Evolutionary conservation across 129 eudicot species (phyloP).

Genomic region (Scalesia atractyloides): DNA sequence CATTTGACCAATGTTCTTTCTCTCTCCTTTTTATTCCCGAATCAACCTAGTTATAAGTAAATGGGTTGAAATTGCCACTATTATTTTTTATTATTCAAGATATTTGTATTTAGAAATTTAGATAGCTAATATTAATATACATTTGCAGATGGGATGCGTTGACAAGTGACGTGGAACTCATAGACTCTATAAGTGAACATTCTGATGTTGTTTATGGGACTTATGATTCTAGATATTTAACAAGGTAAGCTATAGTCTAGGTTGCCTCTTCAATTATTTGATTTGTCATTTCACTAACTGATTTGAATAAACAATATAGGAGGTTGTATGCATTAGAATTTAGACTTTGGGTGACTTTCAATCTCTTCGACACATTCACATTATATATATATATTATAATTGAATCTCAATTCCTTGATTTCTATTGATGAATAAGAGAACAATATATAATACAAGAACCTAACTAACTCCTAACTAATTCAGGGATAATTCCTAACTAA

Average conservation of each 20-base stretch:
- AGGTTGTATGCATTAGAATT: background rate
- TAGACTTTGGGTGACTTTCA: background rate
- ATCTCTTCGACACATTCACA: background rate
- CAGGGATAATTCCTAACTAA: no score
- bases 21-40: background rate
- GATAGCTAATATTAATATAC: background rate
- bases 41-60: background rate
- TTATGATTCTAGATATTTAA: slow-evolving; percentile 54
- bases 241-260: slow-evolving; percentile 42
- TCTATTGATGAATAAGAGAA: no score
- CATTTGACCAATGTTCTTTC: background rate
- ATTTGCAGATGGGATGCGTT: slow-evolving; percentile 83
- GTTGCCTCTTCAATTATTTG: background rate
- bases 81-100: background rate
- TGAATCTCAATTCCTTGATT: no score
- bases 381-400: background rate
- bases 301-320: background rate
- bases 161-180: slow-evolving; percentile 76
- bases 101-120: background rate
- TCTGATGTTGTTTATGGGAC: slow-evolving; percentile 86
- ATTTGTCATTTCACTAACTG: background rate
- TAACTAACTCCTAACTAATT: no score
- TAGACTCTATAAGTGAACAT: slow-evolving; percentile 74
- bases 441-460: no score
- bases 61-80: background rate